Evolutionary conservation across 257 asterid genomes (phyloP).

Genomic region (Petrea volubilis): DNA sequence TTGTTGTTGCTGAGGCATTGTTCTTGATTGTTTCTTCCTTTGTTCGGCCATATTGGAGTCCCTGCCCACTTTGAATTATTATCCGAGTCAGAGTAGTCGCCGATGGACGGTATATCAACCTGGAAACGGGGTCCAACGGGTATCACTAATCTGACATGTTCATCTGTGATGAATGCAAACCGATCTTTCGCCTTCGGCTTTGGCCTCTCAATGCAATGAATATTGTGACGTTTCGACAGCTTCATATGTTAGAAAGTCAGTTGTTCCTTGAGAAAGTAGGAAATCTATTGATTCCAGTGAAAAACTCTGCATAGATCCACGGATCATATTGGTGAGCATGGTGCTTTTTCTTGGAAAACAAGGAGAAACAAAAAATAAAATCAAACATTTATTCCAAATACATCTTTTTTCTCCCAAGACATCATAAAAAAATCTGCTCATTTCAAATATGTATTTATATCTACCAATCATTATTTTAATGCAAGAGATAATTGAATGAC

Average conservation of each 20-base stretch:
- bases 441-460: too few species aligned
- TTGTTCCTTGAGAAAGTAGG: neutral
- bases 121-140: constrained; percentile 44
- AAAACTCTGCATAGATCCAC: constrained; percentile 11
- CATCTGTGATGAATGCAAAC: constrained; percentile 31
- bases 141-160: constrained; percentile 7
- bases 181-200: constrained; percentile 5
- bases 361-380: neutral
- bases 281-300: neutral
- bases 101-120: constrained; percentile 22
- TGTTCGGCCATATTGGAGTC: constrained; percentile 25
- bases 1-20: too few species aligned
- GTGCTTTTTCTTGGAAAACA: neutral
- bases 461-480: too few species aligned
- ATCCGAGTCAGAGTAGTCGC: neutral
- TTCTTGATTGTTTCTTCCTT: neutral
- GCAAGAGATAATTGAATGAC: too few species aligned
- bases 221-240: neutral
- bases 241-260: constrained; percentile 5
- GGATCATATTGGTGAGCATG: neutral
- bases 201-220: neutral
- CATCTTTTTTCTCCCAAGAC: too few species aligned
- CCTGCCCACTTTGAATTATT: constrained; percentile 23
- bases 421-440: too few species aligned
- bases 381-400: too few species aligned